Evolutionary conservation across 2,329 filamentous ascomycete genomes (phyloP).

Genomic region (Lachnellula subtilissima): DNA sequence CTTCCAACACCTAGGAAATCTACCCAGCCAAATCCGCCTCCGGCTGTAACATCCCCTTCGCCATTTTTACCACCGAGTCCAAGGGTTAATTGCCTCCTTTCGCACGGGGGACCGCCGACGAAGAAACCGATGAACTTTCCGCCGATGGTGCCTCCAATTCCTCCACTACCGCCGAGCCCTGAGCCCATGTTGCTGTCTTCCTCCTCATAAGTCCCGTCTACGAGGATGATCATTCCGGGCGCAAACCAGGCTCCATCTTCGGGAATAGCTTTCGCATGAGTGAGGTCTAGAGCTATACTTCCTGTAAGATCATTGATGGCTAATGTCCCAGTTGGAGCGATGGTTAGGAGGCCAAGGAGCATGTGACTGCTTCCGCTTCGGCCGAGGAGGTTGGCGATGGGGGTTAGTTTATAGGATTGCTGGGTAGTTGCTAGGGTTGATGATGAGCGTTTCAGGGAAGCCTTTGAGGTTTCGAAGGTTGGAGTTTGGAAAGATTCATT

Average conservation of each 20-base stretch:
- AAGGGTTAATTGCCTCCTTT: slow-evolving; percentile 74
- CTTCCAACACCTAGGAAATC: slow-evolving; percentile 92
- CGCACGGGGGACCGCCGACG: slow-evolving; percentile 85
- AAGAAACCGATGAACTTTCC: slow-evolving; percentile 88
- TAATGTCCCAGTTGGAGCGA: slow-evolving; percentile 75
- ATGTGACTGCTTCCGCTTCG: slow-evolving; percentile 81
- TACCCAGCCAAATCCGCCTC: slow-evolving; percentile 91
- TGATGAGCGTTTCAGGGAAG: slow-evolving; percentile 52
- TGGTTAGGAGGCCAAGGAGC: slow-evolving; percentile 75
- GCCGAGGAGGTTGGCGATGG: slow-evolving; percentile 70
- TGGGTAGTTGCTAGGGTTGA: slow-evolving; percentile 49
- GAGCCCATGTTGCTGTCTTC: slow-evolving; percentile 69
- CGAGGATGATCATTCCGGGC: slow-evolving; percentile 91
- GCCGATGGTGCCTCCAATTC: slow-evolving; percentile 86
- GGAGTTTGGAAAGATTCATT: slow-evolving; percentile 92
- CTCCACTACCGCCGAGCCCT: slow-evolving; percentile 69
- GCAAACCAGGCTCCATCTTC: slow-evolving; percentile 87
- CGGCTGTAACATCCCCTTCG: slow-evolving; percentile 54
- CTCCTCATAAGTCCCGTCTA: slow-evolving; percentile 96
- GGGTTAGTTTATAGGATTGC: slow-evolving; percentile 81
- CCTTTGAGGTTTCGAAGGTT: slow-evolving; percentile 58
- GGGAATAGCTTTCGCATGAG: slow-evolving; percentile 75
- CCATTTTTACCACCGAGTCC: slow-evolving; percentile 58
- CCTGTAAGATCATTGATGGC: slow-evolving; percentile 84
- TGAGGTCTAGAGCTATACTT: slow-evolving; percentile 78